Evolutionary conservation across 805 yeast species (phyloP), one percentile per base, ranked within the genome.

Genomic region (Helenozyma baotianmanensis): DNA sequence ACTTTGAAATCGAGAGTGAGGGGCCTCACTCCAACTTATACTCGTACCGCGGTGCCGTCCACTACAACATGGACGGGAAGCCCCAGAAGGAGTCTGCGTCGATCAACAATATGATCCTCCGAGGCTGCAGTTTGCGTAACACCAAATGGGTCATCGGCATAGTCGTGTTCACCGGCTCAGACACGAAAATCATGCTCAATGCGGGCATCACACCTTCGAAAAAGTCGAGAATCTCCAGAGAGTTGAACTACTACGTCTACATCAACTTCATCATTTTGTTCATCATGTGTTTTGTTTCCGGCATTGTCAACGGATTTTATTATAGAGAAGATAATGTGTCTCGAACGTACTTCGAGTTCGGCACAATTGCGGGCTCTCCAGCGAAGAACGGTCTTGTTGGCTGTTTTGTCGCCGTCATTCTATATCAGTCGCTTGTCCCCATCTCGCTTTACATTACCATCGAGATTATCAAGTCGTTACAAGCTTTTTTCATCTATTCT

Each of bases 91-190:
- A 83, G 54, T 73, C 89, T 4, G 72, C 80, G 11, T 78, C 78
- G 2, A 77, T 80, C 48, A 80, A 81, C 53, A 82, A 83, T 51
- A 49, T 82, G 53, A 58, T 84, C 25, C 58, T 84, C 25, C 74
- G 94, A 62, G 94, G 94, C 16, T 82, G 86, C 48, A 68, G 75
- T n/a, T 61, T 84, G 35, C 72, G 92, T 60, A 84, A 84, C 51
- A 83, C 92, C 1, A 81, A 80, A 56, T 84, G 92, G 92, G 87
- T 75, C 15, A 70, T 83, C 53, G 92, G 92, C 36, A 49, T 83
- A 17, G 92, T 82, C 12, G 64, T 75, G 3, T 83, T 80, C 58
- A 83, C 92, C 4, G 94, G 94, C 51, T 69, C 68, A 28, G 92
- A 84, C 43, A 74, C 94, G 3, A 84, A 84, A 49, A 82, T 83